phyloP scores from a whole-genome alignment of 768 basidiomycete genomes.

The Mycena belliarum region DNA sequence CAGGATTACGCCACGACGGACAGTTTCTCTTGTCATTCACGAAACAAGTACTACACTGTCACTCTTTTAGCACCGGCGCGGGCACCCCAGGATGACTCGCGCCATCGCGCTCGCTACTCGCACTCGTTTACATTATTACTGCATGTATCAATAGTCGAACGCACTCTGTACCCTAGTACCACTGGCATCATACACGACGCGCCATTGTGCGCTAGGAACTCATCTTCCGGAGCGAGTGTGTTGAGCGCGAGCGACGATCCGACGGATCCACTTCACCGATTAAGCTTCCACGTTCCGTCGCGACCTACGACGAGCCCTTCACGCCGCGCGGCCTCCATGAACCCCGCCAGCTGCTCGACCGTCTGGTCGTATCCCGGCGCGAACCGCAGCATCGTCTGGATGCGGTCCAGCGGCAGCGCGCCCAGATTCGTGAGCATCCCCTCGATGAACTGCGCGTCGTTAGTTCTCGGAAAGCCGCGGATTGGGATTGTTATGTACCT shows the following conservation, averaged over 20 bases:
- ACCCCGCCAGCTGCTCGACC: conserved; percentile 72
- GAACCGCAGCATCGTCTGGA: conserved; percentile 86
- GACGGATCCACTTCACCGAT: conserved; percentile 3
- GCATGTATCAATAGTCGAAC: conserved; percentile 32
- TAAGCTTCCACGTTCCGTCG: conserved; percentile 71
- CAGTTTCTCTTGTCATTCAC: conserved; percentile 51
- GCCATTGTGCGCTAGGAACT: conserved; percentile 26
- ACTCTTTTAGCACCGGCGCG: conserved; percentile 31
- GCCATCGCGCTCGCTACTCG: conserved; percentile 17
- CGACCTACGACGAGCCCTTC: conserved; percentile 74
- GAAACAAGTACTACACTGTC: conserved; percentile 43
- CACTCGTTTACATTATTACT: conserved; percentile 28
- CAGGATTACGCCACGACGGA: conserved; percentile 30
- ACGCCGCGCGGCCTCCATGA: conserved; percentile 79
- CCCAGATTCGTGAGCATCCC: conserved; percentile 91
- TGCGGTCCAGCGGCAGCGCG: conserved; percentile 72
- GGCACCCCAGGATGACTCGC: background rate
- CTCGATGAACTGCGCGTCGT: conserved; percentile 68
- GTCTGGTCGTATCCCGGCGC: conserved; percentile 82
- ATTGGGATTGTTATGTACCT: conserved; percentile 45
- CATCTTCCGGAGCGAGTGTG: conserved; percentile 7
- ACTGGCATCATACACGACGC: conserved; percentile 40
- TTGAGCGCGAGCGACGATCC: background rate
- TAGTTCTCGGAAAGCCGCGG: background rate
- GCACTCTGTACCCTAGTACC: conserved; percentile 31